A percentile compares a stretch with the other conserved stretches of the same genome.
Evolutionary conservation across 352 stramenopile genomes (phyloP).

Genomic region (Globisporangium ultimum): DNA sequence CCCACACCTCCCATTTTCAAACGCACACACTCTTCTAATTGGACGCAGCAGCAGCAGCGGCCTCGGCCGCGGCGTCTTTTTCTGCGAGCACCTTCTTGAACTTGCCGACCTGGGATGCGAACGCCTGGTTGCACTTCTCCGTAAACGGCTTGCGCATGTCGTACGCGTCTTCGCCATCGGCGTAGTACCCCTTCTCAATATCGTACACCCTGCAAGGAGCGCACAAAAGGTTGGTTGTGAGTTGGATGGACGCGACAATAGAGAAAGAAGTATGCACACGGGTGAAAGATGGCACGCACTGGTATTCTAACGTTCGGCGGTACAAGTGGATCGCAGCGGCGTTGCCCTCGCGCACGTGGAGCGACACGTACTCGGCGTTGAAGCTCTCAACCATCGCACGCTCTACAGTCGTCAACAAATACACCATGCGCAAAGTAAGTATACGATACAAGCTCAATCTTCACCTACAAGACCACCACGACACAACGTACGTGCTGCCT

Average conservation of each 20-base stretch:
- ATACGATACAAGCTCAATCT: neutral
- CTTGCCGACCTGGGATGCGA: slow-evolving; percentile 78
- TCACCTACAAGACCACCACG: neutral
- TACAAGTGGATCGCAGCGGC: slow-evolving; percentile 98
- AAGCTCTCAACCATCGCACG: slow-evolving; percentile 97
- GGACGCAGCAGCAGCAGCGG: slow-evolving; percentile 16
- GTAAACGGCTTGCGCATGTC: slow-evolving; percentile 97
- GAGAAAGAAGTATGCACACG: slow-evolving; percentile 4
- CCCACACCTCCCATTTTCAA: neutral
- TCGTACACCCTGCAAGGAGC: slow-evolving; percentile 89
- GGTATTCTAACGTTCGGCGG: slow-evolving; percentile 96
- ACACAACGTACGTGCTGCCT: slow-evolving; percentile 71
- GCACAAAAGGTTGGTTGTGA: neutral
- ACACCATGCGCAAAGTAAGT: neutral
- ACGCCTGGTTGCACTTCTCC: slow-evolving; percentile 86
- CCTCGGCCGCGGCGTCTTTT: slow-evolving; percentile 43
- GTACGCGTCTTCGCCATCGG: slow-evolving; percentile 99
- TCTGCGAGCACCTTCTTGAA: slow-evolving; percentile 79
- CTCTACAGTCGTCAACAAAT: slow-evolving; percentile 42
- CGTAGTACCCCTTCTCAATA: slow-evolving; percentile 99
- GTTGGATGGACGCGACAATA: neutral
- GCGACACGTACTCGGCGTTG: slow-evolving; percentile 97
- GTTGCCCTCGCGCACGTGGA: slow-evolving; percentile 99
- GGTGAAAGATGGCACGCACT: no score
- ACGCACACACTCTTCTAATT: slow-evolving; percentile 13